These are phyloP conservation scores for Elaeis guineensis DNA, from an alignment of 176 grass and related monocot species.

Conservation along the genomic window DNA sequence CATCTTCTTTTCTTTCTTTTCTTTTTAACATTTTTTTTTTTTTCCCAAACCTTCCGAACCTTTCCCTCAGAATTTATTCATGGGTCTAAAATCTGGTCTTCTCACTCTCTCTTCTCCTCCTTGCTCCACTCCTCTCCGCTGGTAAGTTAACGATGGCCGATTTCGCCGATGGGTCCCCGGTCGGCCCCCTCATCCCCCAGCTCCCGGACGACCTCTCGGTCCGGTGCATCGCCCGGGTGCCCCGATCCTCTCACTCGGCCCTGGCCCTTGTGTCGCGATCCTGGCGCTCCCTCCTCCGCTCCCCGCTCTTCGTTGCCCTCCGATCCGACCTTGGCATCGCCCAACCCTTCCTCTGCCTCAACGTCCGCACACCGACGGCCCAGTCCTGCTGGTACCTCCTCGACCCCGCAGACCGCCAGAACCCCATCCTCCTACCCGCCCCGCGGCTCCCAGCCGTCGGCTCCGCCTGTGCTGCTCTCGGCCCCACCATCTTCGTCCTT, in stretches of 20 bases:
- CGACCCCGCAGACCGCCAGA: conserved; percentile 28
- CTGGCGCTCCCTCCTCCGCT: conserved; percentile 45
- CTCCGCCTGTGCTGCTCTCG: conserved; percentile 14
- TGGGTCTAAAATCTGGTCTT: not conserved
- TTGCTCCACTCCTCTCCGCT: not conserved
- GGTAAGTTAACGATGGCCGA: not conserved
- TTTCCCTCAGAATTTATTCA: too few species aligned
- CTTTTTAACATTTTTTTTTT: too few species aligned
- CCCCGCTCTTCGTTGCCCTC: conserved; percentile 42
- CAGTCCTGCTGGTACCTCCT: conserved; percentile 56
- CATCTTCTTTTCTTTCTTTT: too few species aligned
- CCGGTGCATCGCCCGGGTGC: conserved; percentile 60
- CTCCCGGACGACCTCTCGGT: conserved; percentile 64
- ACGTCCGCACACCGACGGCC: conserved; percentile 39
- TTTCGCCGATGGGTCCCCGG: not conserved
- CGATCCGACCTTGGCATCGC: conserved; percentile 23
- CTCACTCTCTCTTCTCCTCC: not conserved
- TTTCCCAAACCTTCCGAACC: too few species aligned
- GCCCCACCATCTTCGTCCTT: conserved; percentile 39
- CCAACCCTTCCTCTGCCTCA: conserved; percentile 47
- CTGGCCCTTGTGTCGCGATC: conserved; percentile 60
- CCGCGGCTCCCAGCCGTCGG: conserved; percentile 38
- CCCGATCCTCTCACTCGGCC: conserved; percentile 28
- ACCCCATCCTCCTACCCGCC: conserved; percentile 29
- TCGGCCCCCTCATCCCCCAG: conserved; percentile 48